Conservation (phyloP, 83 land plant species). For the Diphasiastrum complanatum region DNA sequence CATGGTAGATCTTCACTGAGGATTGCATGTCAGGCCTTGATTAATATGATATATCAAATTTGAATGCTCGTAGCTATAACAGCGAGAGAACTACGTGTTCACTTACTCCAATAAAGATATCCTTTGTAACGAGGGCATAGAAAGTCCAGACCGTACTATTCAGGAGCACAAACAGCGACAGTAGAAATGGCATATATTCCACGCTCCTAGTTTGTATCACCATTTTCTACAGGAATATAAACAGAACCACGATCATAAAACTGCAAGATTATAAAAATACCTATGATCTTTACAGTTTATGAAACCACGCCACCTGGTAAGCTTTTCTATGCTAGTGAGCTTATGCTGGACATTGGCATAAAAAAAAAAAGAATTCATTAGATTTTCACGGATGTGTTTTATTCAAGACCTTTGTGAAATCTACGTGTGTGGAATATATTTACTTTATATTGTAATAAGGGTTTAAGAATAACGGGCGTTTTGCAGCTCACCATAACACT, state of each 20-base stretch:
- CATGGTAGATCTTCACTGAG: too few relatives aligned
- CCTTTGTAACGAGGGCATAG: conserved; percentile 12
- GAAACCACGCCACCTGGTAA: background rate
- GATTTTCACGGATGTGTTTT: background rate
- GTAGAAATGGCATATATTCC: conserved; percentile 22
- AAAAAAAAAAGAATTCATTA: background rate
- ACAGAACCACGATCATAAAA: background rate
- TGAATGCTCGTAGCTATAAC: too few relatives aligned
- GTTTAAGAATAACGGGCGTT: too few relatives aligned
- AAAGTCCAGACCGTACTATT: conserved; percentile 11
- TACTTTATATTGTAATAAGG: background rate
- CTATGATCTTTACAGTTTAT: background rate
- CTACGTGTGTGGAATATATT: background rate
- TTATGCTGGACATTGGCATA: background rate
- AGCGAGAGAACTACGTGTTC: too few relatives aligned
- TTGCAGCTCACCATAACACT: conserved; percentile 12
- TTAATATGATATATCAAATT: too few relatives aligned
- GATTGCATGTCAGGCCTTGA: too few relatives aligned
- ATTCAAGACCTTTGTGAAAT: background rate
- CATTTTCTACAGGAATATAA: background rate
- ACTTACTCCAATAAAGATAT: conserved; percentile 17
- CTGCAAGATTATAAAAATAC: too few relatives aligned
- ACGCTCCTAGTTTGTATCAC: conserved; percentile 19
- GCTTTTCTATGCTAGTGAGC: background rate
- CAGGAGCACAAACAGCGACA: conserved; percentile 14